A percentile compares a stretch with the other conserved stretches of the same genome.
These are phyloP conservation scores for Takashimella koratensis DNA, from an alignment of 1,284 basidiomycete genomes.

Conservation along the genomic window DNA sequence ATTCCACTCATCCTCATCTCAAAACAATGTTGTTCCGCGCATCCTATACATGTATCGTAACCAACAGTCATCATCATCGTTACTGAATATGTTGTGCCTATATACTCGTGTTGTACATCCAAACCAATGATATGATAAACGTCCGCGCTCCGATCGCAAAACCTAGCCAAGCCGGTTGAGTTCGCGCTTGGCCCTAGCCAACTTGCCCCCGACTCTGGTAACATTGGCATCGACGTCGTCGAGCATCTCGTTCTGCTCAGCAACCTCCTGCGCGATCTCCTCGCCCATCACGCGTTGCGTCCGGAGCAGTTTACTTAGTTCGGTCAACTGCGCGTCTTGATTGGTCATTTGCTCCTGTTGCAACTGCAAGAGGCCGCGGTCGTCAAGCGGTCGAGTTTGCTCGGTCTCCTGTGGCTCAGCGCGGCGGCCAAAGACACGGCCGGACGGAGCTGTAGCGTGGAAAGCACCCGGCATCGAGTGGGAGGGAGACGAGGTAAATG, in stretches of 20 bases:
- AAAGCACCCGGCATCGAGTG: neutral
- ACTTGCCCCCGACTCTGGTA: conserved; percentile 68
- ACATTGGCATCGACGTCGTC: conserved; percentile 73
- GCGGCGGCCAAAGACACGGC: conserved; percentile 68
- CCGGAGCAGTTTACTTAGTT: conserved; percentile 75
- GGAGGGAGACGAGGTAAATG: conserved; percentile 19
- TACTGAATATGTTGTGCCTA: no score
- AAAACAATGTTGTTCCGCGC: no score
- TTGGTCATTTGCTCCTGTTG: conserved; percentile 75
- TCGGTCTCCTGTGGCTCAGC: conserved; percentile 71
- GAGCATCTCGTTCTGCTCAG: conserved; percentile 78
- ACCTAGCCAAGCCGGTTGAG: conserved; percentile 68
- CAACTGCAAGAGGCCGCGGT: conserved; percentile 70
- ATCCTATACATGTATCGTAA: no score
- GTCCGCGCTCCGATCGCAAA: no score
- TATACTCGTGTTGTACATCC: no score
- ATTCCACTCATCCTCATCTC: no score
- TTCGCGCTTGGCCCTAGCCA: conserved; percentile 73
- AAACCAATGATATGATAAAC: no score
- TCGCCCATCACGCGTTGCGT: conserved; percentile 81
- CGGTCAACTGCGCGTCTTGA: conserved; percentile 77
- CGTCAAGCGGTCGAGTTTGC: conserved; percentile 78
- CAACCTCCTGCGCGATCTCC: conserved; percentile 81
- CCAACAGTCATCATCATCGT: no score
- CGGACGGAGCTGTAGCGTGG: conserved; percentile 27